Evolutionary conservation across 345 rosid genomes (phyloP), one percentile per base, ranked within the genome.

Genomic region (Lepidium sativum): DNA sequence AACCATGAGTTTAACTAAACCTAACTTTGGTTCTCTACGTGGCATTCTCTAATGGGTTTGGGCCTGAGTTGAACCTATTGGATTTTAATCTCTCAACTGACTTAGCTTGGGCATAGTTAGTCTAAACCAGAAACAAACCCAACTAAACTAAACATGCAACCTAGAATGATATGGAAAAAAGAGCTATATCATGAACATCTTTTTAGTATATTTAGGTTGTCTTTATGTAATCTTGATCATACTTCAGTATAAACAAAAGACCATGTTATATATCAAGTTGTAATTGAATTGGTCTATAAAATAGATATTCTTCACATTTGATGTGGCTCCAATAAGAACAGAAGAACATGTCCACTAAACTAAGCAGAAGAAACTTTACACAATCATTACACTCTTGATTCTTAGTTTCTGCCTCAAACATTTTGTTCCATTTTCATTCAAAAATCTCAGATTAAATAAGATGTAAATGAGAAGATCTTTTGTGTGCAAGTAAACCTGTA

Each of bases 401-500:
- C 15, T 20, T 45, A 3, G 10, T 34, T 34, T 47, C 20, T n/a
- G 42, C 31, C 43, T n/a, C 21, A 61, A 33, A 9, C 47, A 13
- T 1, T 17, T 17, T 34, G 14, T 23, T 23, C 11, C 4, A 3
- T 63, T 23, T 34, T 13, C 8, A 49, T 23, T 27, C 23, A 63
- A 39, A 4, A 50, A 49, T 15, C 12, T 15, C 38, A 12, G 10
- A 14, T 50, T 48, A 10, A 15, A 35, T 63, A 3, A 49, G n/a
- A 23, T 25, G 29, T 15, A 37, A 3, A 38, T 12, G 49, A 38
- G 58, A 50, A 38, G 18, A 64, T 50, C 2, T 50, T 53, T 32
- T 32, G 1, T 64, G 41, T 64, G 31, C 60, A 13, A 52, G 42
- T 41, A 52, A 65, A 51, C 59, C n/a, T 51, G 52, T 54, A 54